Base-by-base conservation (phyloP, 768 basidiomycete genomes). In the Termitomyces sp. region DNA sequence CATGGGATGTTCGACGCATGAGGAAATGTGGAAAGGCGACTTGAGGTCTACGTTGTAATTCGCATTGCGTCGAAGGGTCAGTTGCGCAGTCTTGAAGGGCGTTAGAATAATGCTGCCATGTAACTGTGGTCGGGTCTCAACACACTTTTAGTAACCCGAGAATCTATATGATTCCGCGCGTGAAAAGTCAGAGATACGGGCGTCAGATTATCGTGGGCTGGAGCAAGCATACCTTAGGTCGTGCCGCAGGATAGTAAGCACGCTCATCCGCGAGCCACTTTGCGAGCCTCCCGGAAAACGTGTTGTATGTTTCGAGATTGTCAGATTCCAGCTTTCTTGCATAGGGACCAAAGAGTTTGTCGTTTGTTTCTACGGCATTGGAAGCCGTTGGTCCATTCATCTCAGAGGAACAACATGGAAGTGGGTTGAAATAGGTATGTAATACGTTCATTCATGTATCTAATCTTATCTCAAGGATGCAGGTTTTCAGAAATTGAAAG, bases 211-310 rank as follows among this genome's bases (percentile, higher is more conserved):
- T 5, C 15, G 6, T 41, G 38, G 11, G 8, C n/a, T 23, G 26
- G 42, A 7, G 8, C 5, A 48, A 8, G 63, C 70, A 58, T 56
- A 82, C 83, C 68, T 78, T 75, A 45, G 73, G 75, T 37, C 79
- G 75, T 43, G 81, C 83, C 33, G 59, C 70, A 0, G 65, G 47
- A 62, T 85, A 85, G 61, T 84, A 84, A 1, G 82, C 83, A 60
- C 75, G 77, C 42, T 73, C 70, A 50, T 76, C 75, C 26, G 63
- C 48, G 42, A 82, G 63, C 81, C 80, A 84, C 2, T n/a, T 5
- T 1, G 71, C 66, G 19, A 84, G 66, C 63, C 75, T 82, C 17
- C 63, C 62, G 6, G 75, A 64, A 50, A 66, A 67, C 0, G 47
- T 48, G 17, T 44, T 47, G 53, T 68, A 78, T 1, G 49, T 55